Evolutionary conservation across 345 rosid genomes (phyloP).

Genomic region (Sisymbrium irio): DNA sequence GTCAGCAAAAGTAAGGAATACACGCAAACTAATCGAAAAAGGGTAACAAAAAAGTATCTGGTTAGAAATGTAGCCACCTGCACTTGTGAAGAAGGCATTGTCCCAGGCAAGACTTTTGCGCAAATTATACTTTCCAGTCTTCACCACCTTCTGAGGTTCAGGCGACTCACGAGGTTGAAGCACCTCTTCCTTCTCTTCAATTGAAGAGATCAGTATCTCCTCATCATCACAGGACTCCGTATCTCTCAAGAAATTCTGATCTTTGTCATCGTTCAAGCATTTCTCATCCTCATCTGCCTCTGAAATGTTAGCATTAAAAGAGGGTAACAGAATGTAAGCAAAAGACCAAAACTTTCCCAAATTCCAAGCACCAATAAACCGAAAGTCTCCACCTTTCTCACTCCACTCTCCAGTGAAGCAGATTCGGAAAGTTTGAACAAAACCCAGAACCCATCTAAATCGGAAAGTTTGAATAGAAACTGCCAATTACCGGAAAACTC

Average conservation of each 20-base stretch:
- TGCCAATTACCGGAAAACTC: conserved; percentile 19
- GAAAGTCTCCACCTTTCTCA: neutral
- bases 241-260: conserved; percentile 29
- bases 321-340: conserved; percentile 7
- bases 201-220: conserved; percentile 24
- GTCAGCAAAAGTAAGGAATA: neutral
- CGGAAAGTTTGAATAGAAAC: neutral
- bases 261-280: conserved; percentile 32
- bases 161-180: conserved; percentile 43
- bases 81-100: conserved; percentile 87
- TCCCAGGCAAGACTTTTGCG: conserved; percentile 98
- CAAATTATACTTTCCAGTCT: conserved; percentile 60
- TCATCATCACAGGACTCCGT: conserved; percentile 24
- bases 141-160: conserved; percentile 41
- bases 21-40: neutral
- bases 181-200: conserved; percentile 36
- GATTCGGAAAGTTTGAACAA: neutral
- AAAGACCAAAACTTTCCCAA: neutral
- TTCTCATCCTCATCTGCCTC: conserved; percentile 42
- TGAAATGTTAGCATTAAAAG: conserved; percentile 24
- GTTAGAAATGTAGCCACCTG: conserved; percentile 40
- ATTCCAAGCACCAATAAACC: neutral
- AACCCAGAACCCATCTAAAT: conserved; percentile 15
- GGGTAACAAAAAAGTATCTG: neutral
- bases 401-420: neutral